phyloP scores from a whole-genome alignment of 441 rosid species.

The Pelargonium fulgidum region DNA sequence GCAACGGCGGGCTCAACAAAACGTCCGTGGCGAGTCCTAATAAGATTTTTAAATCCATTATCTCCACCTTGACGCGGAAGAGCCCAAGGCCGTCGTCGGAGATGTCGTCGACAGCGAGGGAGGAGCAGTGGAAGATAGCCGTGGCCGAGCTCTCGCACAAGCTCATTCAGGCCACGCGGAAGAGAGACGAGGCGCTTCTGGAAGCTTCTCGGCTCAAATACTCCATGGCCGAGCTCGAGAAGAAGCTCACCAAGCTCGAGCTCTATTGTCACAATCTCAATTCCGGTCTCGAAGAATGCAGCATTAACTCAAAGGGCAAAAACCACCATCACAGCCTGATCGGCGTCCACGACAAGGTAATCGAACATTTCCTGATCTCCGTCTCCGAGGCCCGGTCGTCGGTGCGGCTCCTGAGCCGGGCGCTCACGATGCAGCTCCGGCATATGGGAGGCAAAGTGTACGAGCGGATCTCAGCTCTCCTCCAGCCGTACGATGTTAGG shows the following conservation, averaged over 20 bases:
- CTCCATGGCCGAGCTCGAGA: constrained; percentile 86
- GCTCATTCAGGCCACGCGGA: constrained; percentile 68
- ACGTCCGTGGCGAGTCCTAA: constrained; percentile 69
- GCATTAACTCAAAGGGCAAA: constrained; percentile 8
- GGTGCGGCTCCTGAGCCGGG: constrained; percentile 57
- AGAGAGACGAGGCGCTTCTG: constrained; percentile 68
- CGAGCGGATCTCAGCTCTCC: constrained; percentile 55
- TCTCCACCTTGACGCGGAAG: constrained; percentile 56
- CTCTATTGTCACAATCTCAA: constrained; percentile 71
- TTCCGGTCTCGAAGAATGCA: constrained; percentile 70
- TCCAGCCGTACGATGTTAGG: constrained; percentile 71
- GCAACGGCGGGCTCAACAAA: constrained; percentile 1
- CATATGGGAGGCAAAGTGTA: constrained; percentile 60
- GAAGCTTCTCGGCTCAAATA: constrained; percentile 76
- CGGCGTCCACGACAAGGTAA: constrained; percentile 40
- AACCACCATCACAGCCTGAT: neutral
- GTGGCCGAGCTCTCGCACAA: constrained; percentile 81
- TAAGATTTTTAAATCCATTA: constrained; percentile 56
- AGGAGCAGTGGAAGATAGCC: constrained; percentile 69
- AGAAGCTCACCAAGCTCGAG: constrained; percentile 85
- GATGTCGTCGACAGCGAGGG: constrained; percentile 31
- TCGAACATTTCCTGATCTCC: constrained; percentile 57
- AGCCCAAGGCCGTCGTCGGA: constrained; percentile 44
- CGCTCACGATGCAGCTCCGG: constrained; percentile 59
- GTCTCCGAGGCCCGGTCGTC: constrained; percentile 77